phyloP scores from a whole-genome alignment of 768 basidiomycete genomes.

The Auricularia sp. region DNA sequence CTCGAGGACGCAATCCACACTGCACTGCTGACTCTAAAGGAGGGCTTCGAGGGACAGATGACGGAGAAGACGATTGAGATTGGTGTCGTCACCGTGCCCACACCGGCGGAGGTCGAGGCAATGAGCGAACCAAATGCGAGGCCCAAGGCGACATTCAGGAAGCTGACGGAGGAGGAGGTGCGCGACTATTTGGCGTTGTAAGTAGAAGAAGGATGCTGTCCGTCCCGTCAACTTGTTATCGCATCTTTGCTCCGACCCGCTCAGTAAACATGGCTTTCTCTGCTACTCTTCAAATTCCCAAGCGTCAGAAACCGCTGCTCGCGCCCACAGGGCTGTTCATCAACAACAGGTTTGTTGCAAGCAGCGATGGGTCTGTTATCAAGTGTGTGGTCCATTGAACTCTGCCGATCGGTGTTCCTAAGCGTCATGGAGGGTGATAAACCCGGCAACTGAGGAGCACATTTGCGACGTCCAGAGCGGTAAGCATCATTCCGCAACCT shows the following conservation, averaged over 20 bases:
- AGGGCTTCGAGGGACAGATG: conserved; percentile 99
- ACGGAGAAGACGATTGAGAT: conserved; percentile 99
- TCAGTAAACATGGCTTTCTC: background rate
- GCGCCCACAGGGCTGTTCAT: conserved; percentile 57
- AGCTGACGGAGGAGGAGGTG: conserved; percentile 93
- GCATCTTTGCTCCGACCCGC: background rate
- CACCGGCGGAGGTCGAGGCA: conserved; percentile 47
- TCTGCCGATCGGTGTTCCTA: background rate
- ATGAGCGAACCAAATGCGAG: conserved; percentile 41
- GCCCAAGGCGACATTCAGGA: conserved; percentile 84
- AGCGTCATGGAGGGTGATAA: conserved; percentile 37
- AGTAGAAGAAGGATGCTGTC: background rate
- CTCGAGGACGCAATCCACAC: conserved; percentile 99
- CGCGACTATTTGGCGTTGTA: conserved; percentile 88
- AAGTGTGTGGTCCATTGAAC: conserved; percentile 39
- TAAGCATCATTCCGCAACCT: background rate
- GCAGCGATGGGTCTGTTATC: conserved; percentile 46
- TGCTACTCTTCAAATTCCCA: background rate
- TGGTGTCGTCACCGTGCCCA: conserved; percentile 87
- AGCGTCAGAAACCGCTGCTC: background rate
- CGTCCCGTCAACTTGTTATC: background rate
- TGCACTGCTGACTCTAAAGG: conserved; percentile 92
- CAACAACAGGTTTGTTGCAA: conserved; percentile 53
- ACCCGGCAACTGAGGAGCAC: conserved; percentile 68
- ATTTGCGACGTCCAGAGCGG: background rate